Evolutionary conservation across 768 basidiomycete genomes (phyloP), one percentile per base, ranked within the genome.

Genomic region (Tricholoma matsutake): DNA sequence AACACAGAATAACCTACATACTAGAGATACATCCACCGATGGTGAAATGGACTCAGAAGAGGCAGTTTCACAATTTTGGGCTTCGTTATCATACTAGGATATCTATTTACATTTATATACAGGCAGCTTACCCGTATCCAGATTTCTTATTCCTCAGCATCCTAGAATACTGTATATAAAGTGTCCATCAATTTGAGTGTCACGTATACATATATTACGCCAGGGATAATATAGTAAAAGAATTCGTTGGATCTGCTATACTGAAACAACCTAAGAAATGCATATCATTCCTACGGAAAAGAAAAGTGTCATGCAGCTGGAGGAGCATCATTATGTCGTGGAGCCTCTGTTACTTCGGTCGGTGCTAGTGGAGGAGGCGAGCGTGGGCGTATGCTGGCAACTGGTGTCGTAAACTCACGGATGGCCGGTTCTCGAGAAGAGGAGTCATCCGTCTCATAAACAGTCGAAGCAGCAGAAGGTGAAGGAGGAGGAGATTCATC

Each of bases 401-500:
- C 10, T 25, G 49, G 16, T 20, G 31, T 61, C 25, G 22, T 54
- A 16, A 47, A 56, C 29, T 63, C 67, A 32, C 8, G 29, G 31
- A 53, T 32, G 4, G 31, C 31, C 18, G 35, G 58, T 54, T 58
- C 61, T 47, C 31, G 52, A 41, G 62, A 61, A 32, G 57, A 25
- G 31, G 45, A 32, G 55, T 65, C 66, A 57, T 70, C 71, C 45
- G 66, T 68, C 58, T 72, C 71, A 35, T 67, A 67, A 8, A 61
- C 37, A 29, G 66, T 65, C 16, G 71, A 71, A 18, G 67, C 49
- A n/a, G 57, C 64, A 20, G 72, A 71, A 25, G 74, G 69, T 29
- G 74, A 70, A 16, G 73, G 64, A 8, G 71, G 69, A 56, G 68
- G 65, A 3, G 64, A 71, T 55, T 74, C 73, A 31, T 77, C 76